phyloP scores from a whole-genome alignment of 352 stramenopile species.

The Phytophthora ramorum region DNA sequence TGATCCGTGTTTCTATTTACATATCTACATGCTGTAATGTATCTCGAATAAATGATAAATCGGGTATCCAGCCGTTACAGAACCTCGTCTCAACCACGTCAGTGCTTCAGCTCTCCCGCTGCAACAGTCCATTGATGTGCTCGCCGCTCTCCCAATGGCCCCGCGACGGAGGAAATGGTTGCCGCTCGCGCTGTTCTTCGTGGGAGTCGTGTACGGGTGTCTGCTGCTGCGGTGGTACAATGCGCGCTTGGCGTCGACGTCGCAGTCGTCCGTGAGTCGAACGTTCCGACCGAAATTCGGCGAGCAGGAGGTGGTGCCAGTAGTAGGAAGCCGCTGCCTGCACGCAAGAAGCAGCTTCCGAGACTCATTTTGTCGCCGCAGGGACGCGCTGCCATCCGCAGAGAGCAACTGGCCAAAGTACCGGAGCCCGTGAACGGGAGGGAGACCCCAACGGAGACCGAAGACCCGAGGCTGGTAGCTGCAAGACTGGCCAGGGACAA shows the following conservation, averaged over 20 bases:
- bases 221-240: slow-evolving; percentile 27
- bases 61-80: background rate
- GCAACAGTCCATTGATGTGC: background rate
- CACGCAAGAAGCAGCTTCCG: slow-evolving; percentile 14
- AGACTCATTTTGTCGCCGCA: slow-evolving; percentile 26
- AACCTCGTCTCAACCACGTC: background rate
- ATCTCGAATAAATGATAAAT: background rate
- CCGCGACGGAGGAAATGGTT: slow-evolving; percentile 1
- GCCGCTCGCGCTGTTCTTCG: background rate
- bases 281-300: slow-evolving; percentile 24
- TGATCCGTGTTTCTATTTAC: background rate
- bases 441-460: background rate
- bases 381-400: slow-evolving; percentile 13
- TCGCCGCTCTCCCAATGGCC: background rate
- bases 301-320: slow-evolving; percentile 12
- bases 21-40: background rate
- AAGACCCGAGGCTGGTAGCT: background rate
- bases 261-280: background rate
- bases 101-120: slow-evolving; percentile 5
- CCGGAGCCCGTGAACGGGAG: slow-evolving; percentile 7
- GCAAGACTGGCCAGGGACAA: slow-evolving; percentile 9
- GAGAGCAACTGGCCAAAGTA: slow-evolving; percentile 3
- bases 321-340: slow-evolving; percentile 12
- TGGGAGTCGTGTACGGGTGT: slow-evolving; percentile 5
- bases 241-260: background rate